A percentile compares a stretch with the other conserved stretches of the same genome.
These are phyloP conservation scores for Metschnikowia chrysomelidarum DNA, from an alignment of 805 yeast species.

Conservation along the genomic window DNA sequence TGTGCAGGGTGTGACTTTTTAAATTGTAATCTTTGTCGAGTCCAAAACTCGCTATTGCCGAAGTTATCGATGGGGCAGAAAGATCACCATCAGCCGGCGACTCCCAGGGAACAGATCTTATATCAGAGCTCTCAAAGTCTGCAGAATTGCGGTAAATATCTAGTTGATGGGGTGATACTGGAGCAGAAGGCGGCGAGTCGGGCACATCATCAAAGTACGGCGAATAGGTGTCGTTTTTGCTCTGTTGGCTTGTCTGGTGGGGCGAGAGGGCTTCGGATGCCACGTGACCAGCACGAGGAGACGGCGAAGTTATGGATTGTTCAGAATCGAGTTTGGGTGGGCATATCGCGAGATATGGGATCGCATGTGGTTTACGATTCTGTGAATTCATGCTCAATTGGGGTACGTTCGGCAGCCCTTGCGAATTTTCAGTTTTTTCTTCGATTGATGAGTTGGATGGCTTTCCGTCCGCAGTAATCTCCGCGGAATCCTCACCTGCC, in stretches of 20 bases:
- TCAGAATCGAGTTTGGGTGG: too few species aligned
- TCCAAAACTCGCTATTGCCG: slow-evolving; percentile 30
- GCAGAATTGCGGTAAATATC: background rate
- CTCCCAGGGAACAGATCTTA: slow-evolving; percentile 3
- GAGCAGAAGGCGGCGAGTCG: slow-evolving; percentile 45
- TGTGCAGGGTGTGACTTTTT: too few species aligned
- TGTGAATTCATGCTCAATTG: background rate
- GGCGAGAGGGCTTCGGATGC: background rate
- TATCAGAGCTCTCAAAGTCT: background rate
- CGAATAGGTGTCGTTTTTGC: slow-evolving; percentile 6
- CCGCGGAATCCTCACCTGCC: slow-evolving; percentile 12
- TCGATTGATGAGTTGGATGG: background rate
- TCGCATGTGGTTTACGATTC: too few species aligned
- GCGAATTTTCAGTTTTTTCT: too few species aligned
- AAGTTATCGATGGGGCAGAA: slow-evolving; percentile 25
- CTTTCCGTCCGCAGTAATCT: background rate
- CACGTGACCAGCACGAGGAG: slow-evolving; percentile 13
- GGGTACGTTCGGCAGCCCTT: background rate
- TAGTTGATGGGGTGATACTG: slow-evolving; percentile 33
- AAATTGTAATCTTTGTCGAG: background rate
- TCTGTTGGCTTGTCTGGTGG: background rate
- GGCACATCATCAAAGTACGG: slow-evolving; percentile 32
- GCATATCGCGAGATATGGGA: too few species aligned
- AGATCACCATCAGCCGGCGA: slow-evolving; percentile 13
- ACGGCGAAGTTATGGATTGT: too few species aligned